phyloP scores from a whole-genome alignment of 2,329 filamentous ascomycete species.

The Penicillium sp. region DNA sequence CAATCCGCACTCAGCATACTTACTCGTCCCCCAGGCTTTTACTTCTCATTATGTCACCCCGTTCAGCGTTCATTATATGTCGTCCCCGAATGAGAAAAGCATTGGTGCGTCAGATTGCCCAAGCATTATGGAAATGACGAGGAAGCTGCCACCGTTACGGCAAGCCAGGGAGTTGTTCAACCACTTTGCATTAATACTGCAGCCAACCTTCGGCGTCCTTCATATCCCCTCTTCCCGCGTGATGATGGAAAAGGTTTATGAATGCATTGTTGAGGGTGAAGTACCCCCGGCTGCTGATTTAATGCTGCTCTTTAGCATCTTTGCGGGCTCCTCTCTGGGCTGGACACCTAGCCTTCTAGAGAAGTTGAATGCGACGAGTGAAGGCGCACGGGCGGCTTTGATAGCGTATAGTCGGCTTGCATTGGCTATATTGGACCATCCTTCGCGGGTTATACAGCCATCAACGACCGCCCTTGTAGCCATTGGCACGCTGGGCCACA shows the following conservation, averaged over 20 bases:
- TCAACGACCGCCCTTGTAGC: conserved; percentile 19
- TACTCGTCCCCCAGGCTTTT: background rate
- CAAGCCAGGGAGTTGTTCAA: conserved; percentile 15
- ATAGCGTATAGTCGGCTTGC: conserved; percentile 11
- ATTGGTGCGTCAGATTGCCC: background rate
- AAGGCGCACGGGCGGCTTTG: conserved; percentile 13
- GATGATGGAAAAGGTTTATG: conserved; percentile 14
- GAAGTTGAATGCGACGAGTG: conserved; percentile 13
- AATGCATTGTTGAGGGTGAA: conserved; percentile 13
- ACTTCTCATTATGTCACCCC: conserved; percentile 12
- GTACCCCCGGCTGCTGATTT: conserved; percentile 9
- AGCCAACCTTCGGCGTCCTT: conserved; percentile 18
- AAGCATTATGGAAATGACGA: conserved; percentile 5
- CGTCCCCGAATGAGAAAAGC: background rate
- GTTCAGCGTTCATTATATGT: conserved; percentile 10
- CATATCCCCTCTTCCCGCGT: conserved; percentile 14
- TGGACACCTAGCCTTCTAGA: conserved; percentile 15
- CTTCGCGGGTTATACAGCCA: conserved; percentile 5
- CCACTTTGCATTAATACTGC: conserved; percentile 13
- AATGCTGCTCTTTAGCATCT: conserved; percentile 17
- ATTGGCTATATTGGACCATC: conserved; percentile 16
- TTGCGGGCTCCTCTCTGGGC: conserved; percentile 15
- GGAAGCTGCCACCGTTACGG: conserved; percentile 15
- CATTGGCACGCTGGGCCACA: conserved; percentile 12
- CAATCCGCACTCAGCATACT: background rate